Conservation (phyloP, 2,329 filamentous ascomycete genomes). For the Colletotrichum nymphaeae region DNA sequence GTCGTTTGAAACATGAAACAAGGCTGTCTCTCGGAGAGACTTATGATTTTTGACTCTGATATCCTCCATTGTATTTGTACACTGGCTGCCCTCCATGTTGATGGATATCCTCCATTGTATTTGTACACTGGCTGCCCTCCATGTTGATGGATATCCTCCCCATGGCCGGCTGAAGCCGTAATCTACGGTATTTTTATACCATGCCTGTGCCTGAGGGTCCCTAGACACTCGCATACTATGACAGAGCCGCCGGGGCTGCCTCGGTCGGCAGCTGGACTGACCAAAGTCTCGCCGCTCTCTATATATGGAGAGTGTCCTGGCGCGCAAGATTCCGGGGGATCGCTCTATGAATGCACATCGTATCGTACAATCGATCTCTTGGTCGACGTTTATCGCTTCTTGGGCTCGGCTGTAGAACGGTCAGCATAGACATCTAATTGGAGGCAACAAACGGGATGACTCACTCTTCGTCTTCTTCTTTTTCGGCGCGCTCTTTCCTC, state of each 20-base stretch:
- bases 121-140: constrained; percentile 12
- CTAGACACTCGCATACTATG: not conserved
- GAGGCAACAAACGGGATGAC: not conserved
- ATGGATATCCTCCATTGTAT: constrained; percentile 4
- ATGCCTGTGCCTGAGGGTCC: not conserved
- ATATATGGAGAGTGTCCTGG: not conserved
- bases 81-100: not conserved
- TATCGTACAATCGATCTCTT: constrained; percentile 24
- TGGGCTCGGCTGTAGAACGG: constrained; percentile 52
- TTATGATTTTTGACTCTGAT: not conserved
- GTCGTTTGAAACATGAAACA: not conserved
- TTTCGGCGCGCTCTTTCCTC: constrained; percentile 89
- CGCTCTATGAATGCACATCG: constrained; percentile 16
- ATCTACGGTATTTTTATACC: not conserved
- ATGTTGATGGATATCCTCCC: not conserved
- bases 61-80: constrained; percentile 15
- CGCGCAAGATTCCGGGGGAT: not conserved
- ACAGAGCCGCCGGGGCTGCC: not conserved
- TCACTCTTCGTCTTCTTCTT: constrained; percentile 76
- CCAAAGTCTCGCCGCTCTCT: not conserved
- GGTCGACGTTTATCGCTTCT: constrained; percentile 44
- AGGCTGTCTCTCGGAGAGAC: not conserved
- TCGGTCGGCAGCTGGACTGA: not conserved
- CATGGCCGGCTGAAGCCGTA: not conserved
- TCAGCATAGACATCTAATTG: constrained; percentile 43